phyloP scores from a whole-genome alignment of 169 alveolate genomes.

The Besnoitia besnoiti region DNA sequence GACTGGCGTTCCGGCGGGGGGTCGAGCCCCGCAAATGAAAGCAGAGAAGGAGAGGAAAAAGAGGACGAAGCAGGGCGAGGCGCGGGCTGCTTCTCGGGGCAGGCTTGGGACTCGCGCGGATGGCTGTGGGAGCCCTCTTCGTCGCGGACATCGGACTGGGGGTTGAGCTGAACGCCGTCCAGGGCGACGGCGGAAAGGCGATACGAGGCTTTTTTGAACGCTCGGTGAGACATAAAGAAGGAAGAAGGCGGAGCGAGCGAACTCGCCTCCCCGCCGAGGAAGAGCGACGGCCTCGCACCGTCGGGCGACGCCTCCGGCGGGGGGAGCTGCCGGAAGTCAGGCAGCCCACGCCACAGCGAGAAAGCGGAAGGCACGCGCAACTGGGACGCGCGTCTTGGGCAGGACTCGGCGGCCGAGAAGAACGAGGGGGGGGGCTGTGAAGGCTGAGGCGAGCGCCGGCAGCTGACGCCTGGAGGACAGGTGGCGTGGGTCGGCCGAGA shows the following conservation, averaged over 20 bases:
- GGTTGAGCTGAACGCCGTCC: conserved; percentile 10
- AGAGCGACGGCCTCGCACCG: neutral
- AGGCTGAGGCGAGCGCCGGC: neutral
- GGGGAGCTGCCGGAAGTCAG: neutral
- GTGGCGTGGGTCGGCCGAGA: too few relatives aligned
- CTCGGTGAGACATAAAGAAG: neutral
- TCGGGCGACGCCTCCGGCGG: neutral
- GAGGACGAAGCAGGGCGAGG: neutral
- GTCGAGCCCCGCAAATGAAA: neutral
- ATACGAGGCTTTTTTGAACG: conserved; percentile 25
- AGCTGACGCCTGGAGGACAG: too few relatives aligned
- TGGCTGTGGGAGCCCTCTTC: too few relatives aligned
- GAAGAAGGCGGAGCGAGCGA: neutral
- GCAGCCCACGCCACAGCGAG: neutral
- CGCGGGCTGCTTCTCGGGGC: neutral
- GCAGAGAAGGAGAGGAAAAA: neutral
- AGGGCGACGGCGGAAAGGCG: conserved; percentile 24
- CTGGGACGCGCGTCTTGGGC: neutral
- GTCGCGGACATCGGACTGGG: neutral
- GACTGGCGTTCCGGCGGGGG: too few relatives aligned
- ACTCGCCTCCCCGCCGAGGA: neutral
- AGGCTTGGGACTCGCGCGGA: too few relatives aligned
- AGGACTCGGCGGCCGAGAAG: neutral
- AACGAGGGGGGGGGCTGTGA: neutral
- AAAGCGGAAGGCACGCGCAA: neutral